Evolutionary conservation across 352 stramenopile genomes (phyloP).

Genomic region (Phytopythium sindhum): DNA sequence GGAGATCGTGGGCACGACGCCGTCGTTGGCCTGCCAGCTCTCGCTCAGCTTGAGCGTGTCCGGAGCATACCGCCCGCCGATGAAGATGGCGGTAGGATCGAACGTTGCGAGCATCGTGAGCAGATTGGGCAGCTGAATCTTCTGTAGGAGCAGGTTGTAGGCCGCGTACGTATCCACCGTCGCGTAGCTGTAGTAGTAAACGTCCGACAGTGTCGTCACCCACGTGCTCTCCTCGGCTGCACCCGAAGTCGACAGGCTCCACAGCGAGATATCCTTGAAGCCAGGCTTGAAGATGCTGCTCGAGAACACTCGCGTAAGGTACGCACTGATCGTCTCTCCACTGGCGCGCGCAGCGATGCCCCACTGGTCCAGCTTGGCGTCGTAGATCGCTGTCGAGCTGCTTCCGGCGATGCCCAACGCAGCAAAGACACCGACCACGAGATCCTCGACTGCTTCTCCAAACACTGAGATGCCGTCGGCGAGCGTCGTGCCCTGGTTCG

Average conservation of each 20-base stretch:
- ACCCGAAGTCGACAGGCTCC: conserved; percentile 40
- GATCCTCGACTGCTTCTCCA: conserved; percentile 31
- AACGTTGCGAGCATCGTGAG: conserved; percentile 42
- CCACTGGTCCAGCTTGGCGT: conserved; percentile 52
- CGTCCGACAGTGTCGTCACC: conserved; percentile 43
- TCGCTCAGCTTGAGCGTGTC: conserved; percentile 26
- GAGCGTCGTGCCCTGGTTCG: conserved; percentile 58
- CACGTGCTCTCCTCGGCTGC: conserved; percentile 46
- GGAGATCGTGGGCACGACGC: conserved; percentile 39
- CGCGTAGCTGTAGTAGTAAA: conserved; percentile 59
- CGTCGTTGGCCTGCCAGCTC: conserved; percentile 43
- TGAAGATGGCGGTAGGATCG: conserved; percentile 24
- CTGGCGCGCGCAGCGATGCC: conserved; percentile 22
- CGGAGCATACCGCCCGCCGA: conserved; percentile 28
- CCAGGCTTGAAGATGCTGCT: conserved; percentile 33
- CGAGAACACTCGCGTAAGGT: conserved; percentile 37
- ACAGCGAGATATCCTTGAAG: conserved; percentile 41
- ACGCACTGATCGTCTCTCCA: conserved; percentile 24
- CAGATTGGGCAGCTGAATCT: conserved; percentile 37
- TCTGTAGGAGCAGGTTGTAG: conserved; percentile 27
- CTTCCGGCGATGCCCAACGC: conserved; percentile 22
- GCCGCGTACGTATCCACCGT: conserved; percentile 37
- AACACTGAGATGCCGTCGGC: conserved; percentile 39
- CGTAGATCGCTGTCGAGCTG: conserved; percentile 29
- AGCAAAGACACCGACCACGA: conserved; percentile 19